These are phyloP conservation scores for Takashimella tepidaria DNA, from an alignment of 1,284 basidiomycete species.

Conservation along the genomic window DNA sequence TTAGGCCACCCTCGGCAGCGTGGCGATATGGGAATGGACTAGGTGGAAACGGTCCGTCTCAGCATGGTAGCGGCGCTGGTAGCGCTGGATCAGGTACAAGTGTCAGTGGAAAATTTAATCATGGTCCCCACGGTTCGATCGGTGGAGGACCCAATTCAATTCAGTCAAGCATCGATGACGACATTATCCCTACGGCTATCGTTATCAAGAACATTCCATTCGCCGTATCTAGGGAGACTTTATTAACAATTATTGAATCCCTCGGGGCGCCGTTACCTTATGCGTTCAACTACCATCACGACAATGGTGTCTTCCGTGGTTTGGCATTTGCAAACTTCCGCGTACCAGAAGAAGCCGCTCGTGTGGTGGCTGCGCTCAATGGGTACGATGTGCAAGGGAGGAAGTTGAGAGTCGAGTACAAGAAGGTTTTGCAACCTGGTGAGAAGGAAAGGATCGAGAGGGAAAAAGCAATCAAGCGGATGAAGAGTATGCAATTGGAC, in stretches of 20 bases:
- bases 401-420: constrained; percentile 97
- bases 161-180: constrained; percentile 54
- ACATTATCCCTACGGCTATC: constrained; percentile 97
- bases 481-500: constrained; percentile 93
- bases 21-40: background rate
- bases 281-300: constrained; percentile 98
- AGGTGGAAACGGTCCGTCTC: background rate
- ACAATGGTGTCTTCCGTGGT: constrained; percentile 94
- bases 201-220: constrained; percentile 99
- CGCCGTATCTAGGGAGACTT: constrained; percentile 91
- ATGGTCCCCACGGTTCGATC: background rate
- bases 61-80: no score
- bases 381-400: constrained; percentile 91
- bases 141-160: background rate
- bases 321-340: constrained; percentile 98
- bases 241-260: constrained; percentile 94
- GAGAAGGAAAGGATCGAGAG: constrained; percentile 99
- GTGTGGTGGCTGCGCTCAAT: constrained; percentile 81
- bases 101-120: no score
- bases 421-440: constrained; percentile 96
- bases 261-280: constrained; percentile 96
- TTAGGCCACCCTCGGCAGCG: constrained; percentile 1
- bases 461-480: constrained; percentile 96
- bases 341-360: constrained; percentile 82
- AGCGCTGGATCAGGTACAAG: no score